These are phyloP conservation scores for Cucurbita moschata DNA, from an alignment of 306 rosid genomes.

Conservation along the genomic window DNA sequence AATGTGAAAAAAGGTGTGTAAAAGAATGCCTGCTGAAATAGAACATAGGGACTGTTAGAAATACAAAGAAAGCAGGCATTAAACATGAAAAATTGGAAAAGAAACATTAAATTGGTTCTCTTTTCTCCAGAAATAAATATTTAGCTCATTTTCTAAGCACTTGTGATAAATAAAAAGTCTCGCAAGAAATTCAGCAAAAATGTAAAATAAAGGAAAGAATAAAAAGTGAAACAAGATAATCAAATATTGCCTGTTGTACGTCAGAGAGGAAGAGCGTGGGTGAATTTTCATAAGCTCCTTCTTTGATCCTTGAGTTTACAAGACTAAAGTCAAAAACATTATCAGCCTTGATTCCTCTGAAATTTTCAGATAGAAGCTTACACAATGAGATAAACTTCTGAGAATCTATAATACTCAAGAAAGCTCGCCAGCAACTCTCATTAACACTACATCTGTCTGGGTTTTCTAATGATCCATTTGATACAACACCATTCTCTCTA, in stretches of 20 bases:
- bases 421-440: slow-evolving; percentile 40
- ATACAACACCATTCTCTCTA: slow-evolving; percentile 23
- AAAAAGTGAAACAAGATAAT: background rate
- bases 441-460: slow-evolving; percentile 20
- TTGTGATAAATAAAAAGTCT: background rate
- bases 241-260: slow-evolving; percentile 59
- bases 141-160: background rate
- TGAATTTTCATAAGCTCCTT: slow-evolving; percentile 51
- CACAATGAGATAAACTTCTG: slow-evolving; percentile 56
- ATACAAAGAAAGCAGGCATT: background rate
- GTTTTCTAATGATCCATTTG: slow-evolving; percentile 33
- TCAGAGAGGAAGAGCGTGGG: slow-evolving; percentile 71
- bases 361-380: slow-evolving; percentile 46
- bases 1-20: background rate
- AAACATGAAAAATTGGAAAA: background rate
- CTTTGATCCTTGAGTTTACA: slow-evolving; percentile 59
- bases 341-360: slow-evolving; percentile 60
- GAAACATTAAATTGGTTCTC: background rate
- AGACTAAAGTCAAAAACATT: slow-evolving; percentile 50
- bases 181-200: background rate
- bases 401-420: slow-evolving; percentile 44
- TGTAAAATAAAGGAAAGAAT: background rate
- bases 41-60: background rate
- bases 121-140: background rate
- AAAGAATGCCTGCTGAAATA: background rate